Percentiles rank a stretch among this genome's conserved stretches.
Conservation (phyloP, 768 basidiomycete species). For the Exsudoporus frostii region DNA sequence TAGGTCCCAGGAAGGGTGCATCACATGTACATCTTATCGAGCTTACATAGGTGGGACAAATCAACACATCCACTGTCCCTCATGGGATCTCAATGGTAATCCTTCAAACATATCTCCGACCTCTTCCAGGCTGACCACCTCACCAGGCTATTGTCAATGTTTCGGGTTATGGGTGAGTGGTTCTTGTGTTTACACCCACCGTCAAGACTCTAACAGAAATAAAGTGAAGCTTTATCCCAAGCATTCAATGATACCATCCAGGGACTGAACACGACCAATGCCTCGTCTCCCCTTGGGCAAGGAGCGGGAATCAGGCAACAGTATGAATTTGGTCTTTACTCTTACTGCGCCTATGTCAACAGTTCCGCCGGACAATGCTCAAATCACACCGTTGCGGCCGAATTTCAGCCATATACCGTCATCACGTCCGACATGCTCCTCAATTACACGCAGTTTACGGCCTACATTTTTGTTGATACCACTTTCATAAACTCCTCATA, state of each 20-base stretch:
- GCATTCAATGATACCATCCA: slow-evolving; percentile 56
- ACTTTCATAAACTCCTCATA: slow-evolving; percentile 61
- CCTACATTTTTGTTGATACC: slow-evolving; percentile 47
- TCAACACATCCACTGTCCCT: slow-evolving; percentile 71
- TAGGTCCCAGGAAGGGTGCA: slow-evolving; percentile 36
- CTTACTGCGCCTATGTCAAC: slow-evolving; percentile 71
- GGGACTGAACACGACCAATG: slow-evolving; percentile 65
- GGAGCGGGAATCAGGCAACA: slow-evolving; percentile 60
- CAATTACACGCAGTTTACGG: slow-evolving; percentile 59
- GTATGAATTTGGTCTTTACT: slow-evolving; percentile 81
- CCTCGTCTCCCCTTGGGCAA: slow-evolving; percentile 55
- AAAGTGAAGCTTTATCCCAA: slow-evolving; percentile 48
- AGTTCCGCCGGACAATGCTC: slow-evolving; percentile 59
- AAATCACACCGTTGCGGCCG: slow-evolving; percentile 53
- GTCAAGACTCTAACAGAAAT: neutral
- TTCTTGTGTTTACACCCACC: neutral
- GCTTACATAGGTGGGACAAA: slow-evolving; percentile 67
- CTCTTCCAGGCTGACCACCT: slow-evolving; percentile 15
- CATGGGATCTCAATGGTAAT: slow-evolving; percentile 71
- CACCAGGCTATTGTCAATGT: slow-evolving; percentile 64
- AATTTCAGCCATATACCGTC: slow-evolving; percentile 62
- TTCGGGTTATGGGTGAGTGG: slow-evolving; percentile 63
- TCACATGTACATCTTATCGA: slow-evolving; percentile 21
- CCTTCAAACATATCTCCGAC: slow-evolving; percentile 4
- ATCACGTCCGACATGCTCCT: slow-evolving; percentile 64